phyloP scores from a whole-genome alignment of 2,329 filamentous ascomycete genomes.

The Aspergillus nomiae region DNA sequence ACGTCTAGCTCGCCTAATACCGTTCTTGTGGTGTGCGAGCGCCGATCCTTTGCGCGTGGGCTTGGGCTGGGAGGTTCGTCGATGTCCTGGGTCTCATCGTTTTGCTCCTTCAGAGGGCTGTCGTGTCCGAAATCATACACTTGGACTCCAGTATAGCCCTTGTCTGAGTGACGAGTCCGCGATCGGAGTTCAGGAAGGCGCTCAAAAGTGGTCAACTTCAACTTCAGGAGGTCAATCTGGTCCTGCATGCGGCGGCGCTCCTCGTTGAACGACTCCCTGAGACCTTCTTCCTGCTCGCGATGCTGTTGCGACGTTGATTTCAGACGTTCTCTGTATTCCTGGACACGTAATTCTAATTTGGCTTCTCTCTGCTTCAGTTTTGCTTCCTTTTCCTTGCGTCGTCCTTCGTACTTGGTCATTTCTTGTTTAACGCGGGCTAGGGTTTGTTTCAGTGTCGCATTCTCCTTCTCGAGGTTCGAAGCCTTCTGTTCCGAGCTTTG shows the following conservation, averaged over 20 bases:
- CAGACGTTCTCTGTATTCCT: constrained; percentile 44
- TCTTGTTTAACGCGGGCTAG: constrained; percentile 45
- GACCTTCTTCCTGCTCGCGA: constrained; percentile 37
- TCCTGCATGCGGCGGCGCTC: constrained; percentile 43
- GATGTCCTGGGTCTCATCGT: constrained; percentile 33
- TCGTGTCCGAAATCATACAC: constrained; percentile 27
- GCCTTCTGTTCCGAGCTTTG: constrained; percentile 45
- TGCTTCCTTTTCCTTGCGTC: constrained; percentile 46
- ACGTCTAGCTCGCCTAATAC: constrained; percentile 24
- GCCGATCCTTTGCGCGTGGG: constrained; percentile 36
- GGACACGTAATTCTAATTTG: constrained; percentile 41
- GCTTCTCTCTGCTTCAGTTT: constrained; percentile 43
- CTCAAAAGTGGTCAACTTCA: constrained; percentile 33
- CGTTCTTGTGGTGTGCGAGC: constrained; percentile 13
- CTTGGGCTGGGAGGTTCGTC: constrained; percentile 39
- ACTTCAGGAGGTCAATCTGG: constrained; percentile 40
- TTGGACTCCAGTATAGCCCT: constrained; percentile 32
- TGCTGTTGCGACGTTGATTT: constrained; percentile 38
- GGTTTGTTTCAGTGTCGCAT: constrained; percentile 41
- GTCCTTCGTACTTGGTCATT: constrained; percentile 44
- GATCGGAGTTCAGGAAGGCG: constrained; percentile 24
- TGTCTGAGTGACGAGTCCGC: constrained; percentile 27
- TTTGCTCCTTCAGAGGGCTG: constrained; percentile 22
- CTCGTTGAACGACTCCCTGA: constrained; percentile 36
- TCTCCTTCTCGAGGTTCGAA: constrained; percentile 44